Percentiles rank a stretch among this genome's conserved stretches.
Conservation (phyloP, 2,329 filamentous ascomycete species). For the Penicillium frequentans region DNA sequence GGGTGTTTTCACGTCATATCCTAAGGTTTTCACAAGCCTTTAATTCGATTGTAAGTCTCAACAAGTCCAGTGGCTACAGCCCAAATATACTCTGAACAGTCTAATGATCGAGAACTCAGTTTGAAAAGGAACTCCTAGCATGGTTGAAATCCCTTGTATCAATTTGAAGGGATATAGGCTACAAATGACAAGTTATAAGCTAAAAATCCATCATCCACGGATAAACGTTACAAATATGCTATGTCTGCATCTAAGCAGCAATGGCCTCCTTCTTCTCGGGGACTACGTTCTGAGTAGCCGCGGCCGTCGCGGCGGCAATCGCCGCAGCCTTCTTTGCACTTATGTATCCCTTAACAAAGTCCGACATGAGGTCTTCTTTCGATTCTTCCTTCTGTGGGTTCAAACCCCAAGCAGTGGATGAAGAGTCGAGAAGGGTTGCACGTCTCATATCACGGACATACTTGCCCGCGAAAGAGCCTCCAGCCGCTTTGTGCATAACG, state of each 20-base stretch:
- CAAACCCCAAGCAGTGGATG: background rate
- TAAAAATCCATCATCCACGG: background rate
- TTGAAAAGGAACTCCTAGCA: no score
- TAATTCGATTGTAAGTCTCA: no score
- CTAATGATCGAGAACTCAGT: no score
- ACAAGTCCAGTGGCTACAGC: no score
- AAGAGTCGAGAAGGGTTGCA: background rate
- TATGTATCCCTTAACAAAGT: background rate
- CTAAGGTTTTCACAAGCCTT: no score
- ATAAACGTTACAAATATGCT: background rate
- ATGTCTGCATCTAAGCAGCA: background rate
- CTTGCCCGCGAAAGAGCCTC: background rate
- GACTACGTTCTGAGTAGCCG: background rate
- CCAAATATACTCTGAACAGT: no score
- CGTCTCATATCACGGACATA: slow-evolving; percentile 3
- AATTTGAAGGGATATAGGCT: no score
- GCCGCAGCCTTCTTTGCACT: background rate
- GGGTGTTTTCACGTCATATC: no score
- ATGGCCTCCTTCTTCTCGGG: background rate
- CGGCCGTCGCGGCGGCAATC: slow-evolving; percentile 8
- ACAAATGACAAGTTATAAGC: background rate
- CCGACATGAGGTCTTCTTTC: background rate
- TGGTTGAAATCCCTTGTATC: no score
- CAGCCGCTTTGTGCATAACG: background rate
- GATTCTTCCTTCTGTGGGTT: background rate